Percentiles rank a stretch among this genome's conserved stretches.
phyloP scores from a whole-genome alignment of 257 asterid genomes.

The Scutellaria baicalensis region DNA sequence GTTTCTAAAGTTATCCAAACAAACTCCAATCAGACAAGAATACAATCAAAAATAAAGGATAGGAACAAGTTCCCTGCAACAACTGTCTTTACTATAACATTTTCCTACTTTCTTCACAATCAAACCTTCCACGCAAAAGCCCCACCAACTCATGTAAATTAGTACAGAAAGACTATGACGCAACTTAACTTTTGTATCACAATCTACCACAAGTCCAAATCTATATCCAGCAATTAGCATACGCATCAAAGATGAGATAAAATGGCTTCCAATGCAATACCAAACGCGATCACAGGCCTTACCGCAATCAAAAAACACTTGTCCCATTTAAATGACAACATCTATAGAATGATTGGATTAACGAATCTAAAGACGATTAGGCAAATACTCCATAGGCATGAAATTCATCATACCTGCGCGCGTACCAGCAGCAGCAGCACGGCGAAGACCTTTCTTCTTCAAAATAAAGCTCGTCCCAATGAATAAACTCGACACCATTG shows the following conservation, averaged over 20 bases:
- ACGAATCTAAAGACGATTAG: background rate
- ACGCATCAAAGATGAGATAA: background rate
- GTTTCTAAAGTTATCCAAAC: background rate
- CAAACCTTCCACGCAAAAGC: background rate
- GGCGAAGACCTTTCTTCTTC: constrained; percentile 88
- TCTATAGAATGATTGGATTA: background rate
- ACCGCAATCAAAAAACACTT: no score
- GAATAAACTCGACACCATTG: constrained; percentile 84
- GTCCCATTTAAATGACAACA: background rate
- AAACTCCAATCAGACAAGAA: no score
- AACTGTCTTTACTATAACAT: background rate
- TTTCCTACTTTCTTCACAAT: background rate
- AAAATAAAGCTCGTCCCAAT: constrained; percentile 81
- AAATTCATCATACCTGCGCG: constrained; percentile 50
- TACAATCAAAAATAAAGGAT: background rate
- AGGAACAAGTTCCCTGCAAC: background rate
- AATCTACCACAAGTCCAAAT: background rate
- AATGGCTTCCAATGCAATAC: background rate
- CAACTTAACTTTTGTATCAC: background rate
- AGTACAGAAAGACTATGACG: background rate
- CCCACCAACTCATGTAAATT: background rate
- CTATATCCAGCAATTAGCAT: background rate
- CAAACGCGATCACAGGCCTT: background rate
- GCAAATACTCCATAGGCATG: background rate
- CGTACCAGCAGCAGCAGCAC: constrained; percentile 79